Evolutionary conservation across 148 eudicot species (phyloP).

Genomic region (Rhododendron henanense): DNA sequence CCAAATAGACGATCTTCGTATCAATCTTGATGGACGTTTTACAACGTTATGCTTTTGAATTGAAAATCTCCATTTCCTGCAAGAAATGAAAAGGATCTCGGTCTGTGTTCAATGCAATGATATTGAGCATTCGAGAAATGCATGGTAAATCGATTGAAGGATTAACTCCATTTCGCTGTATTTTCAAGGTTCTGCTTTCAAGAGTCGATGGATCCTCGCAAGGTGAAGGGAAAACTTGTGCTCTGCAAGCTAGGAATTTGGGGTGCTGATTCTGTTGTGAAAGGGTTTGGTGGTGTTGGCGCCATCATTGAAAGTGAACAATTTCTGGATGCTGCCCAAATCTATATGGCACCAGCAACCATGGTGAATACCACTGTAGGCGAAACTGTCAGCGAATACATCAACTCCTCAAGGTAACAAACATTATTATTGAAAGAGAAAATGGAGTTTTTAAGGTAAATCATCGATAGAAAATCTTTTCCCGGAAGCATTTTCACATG

Average conservation of each 20-base stretch:
- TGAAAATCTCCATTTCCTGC: background rate
- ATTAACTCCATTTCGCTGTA: background rate
- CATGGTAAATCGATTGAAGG: background rate
- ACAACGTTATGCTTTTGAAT: background rate
- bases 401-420: constrained; percentile 55
- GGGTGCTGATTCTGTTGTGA: constrained; percentile 73
- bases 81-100: background rate
- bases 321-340: constrained; percentile 57
- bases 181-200: constrained; percentile 42
- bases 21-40: background rate
- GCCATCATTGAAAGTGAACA: constrained; percentile 45
- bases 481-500: background rate
- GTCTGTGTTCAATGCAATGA: background rate
- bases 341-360: constrained; percentile 82
- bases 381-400: constrained; percentile 38
- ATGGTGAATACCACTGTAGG: constrained; percentile 41
- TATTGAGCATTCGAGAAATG: constrained; percentile 1
- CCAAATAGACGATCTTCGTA: background rate
- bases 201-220: constrained; percentile 57
- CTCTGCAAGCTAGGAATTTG: constrained; percentile 51
- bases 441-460: background rate
- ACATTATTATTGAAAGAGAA: background rate
- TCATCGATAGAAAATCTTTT: background rate
- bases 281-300: constrained; percentile 70
- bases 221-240: constrained; percentile 81